Evolutionary conservation across 2,329 filamentous ascomycete species (phyloP), one percentile per base, ranked within the genome.

Genomic region (Ilyonectria mors-panacis): DNA sequence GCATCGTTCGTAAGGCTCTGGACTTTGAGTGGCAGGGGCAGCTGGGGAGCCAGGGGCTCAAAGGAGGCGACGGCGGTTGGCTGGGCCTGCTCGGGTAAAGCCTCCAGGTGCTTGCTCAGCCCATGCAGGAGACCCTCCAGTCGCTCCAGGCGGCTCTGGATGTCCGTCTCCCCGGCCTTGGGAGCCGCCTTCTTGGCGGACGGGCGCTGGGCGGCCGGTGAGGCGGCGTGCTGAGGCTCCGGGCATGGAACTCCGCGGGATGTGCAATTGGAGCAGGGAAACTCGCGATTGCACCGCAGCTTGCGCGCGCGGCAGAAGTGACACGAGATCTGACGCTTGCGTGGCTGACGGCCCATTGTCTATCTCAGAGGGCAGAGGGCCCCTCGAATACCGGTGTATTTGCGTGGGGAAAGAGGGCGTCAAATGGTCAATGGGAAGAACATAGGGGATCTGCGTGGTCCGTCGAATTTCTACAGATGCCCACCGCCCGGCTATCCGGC

Each of bases 201-300:
- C 66, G 68, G 55, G 42, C 65, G 59, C 45, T 62, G 67, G 15
- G 70, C 66, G 51, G 66, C 66, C 35, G 66, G 69, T 33, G 66
- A 66, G 71, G 72, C 70, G 67, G 44, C 44, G 8, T 73, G 70
- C 58, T 71, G 72, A 28, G 70, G 65, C 45, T 71, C 70, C 42
- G 75, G 75, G 68, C 79, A 81, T 19, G 70, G 65, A 30, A 81
- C 70, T 67, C 78, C 79, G 65, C 79, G 78, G 64, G 75, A 76
- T 50, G 77, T 78, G 68, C 79, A 81, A 70, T 81, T 81, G 56
- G 75, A 75, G 67, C 79, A 81, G 4, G 79, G 79, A 58, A 80
- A 80, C 54, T 78, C 72, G 47, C 79, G 76, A 58, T 78, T 81
- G 72, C 79, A 81, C 42, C 79, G 77, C 39, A 81, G 68, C 71